Percentiles rank a stretch among this genome's conserved stretches.
These are phyloP conservation scores for Yarrowia galli DNA, from an alignment of 1,139 yeast species.

Conservation along the genomic window DNA sequence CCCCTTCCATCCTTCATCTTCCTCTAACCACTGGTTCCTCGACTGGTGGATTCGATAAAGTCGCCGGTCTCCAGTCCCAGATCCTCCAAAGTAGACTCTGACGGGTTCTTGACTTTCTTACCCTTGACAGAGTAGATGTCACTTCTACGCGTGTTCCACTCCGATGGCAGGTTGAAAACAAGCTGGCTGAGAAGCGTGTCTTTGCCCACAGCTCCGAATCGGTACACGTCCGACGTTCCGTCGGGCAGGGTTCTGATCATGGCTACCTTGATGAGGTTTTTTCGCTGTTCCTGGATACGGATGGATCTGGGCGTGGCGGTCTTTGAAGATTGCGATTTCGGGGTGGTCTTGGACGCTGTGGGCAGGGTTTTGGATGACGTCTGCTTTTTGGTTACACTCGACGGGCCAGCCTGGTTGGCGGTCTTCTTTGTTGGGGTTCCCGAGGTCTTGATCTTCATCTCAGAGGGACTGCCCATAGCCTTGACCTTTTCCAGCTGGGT, in stretches of 20 bases:
- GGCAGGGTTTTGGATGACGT: no score
- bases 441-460: background rate
- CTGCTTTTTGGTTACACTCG: no score
- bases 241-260: background rate
- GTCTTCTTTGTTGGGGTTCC: background rate
- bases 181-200: background rate
- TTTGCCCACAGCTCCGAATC: background rate
- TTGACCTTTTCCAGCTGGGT: background rate
- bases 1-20: background rate
- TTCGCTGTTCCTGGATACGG: background rate
- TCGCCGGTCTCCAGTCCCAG: slow-evolving; percentile 6
- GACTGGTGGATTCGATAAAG: background rate
- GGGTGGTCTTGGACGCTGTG: background rate
- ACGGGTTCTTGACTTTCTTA: background rate
- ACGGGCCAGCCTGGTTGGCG: background rate
- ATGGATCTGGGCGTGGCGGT: background rate
- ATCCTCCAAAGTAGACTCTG: background rate
- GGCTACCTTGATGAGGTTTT: background rate
- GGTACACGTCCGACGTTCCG: background rate
- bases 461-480: background rate
- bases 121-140: slow-evolving; percentile 2
- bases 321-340: no score
- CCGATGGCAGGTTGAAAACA: slow-evolving; percentile 12
- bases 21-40: slow-evolving; percentile 1
- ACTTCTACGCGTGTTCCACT: background rate